Evolutionary conservation across 495 filamentous ascomycete species (phyloP), one percentile per base, ranked within the genome.

Genomic region (Aspergillus panamensis): DNA sequence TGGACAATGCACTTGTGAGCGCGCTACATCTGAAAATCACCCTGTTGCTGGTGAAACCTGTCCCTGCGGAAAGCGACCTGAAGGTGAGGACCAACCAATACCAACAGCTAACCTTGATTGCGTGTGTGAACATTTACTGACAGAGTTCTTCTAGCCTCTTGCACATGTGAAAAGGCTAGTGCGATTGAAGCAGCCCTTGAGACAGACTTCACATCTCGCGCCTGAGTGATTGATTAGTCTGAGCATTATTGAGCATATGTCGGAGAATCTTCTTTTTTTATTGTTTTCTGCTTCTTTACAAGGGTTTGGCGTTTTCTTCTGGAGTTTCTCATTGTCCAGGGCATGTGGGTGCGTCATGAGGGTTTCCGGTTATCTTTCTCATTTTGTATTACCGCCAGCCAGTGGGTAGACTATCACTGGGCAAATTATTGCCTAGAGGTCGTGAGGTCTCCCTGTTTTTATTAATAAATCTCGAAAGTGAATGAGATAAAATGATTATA

Each of bases 1-100:
- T 67, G 89, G 89, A 58, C 71, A 87, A 66, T 96, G 92, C 74
- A 96, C 85, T 43, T 96, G 91, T 69, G 86, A 90, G 55, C 83
- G 90, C 55, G 79, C 90, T 5, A 66, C 71, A 3, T 76, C 73
- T 17, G 92, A 96, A 84, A 96, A 96, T 75, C 53, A 69, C 54
- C 67, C 76, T 32, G 74, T 83, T 13, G 60, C 75, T 9, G 84
- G 84, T 19, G 69, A 76, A 8, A 77, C 84, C 17, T 97, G 92
- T 70, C 77, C 84, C 19, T 96, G 92, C 71, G 92, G 92, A 32
- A 76, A 85, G 63, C 80, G 92, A 58, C 81, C 87, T 39, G 77
- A 82, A 60, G 80, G 86, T 90, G 73, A 72, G 81, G 42, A 45
- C 17, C 9, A 45, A 20, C 16, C 7, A 17, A 6, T 5, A n/a